Evolutionary conservation across 225 moss, liverwort and hornwort genomes (phyloP), one percentile per base, ranked within the genome.

Genomic region (Thuidium tamariscinum): DNA sequence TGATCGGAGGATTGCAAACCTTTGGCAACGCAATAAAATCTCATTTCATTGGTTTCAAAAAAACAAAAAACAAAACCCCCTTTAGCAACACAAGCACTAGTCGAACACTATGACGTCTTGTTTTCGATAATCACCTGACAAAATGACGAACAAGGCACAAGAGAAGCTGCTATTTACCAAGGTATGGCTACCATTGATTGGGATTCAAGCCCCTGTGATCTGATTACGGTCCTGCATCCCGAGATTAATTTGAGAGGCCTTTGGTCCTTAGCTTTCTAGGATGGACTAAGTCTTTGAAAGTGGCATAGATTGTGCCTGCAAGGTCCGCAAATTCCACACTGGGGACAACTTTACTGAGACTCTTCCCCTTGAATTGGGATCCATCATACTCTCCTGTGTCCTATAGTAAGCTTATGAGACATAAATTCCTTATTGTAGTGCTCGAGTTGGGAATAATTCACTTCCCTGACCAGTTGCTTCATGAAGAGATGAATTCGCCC

Each of bases 271-370:
- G 82, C 34, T 82, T 95, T 65, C 62, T 70, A 34, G 90, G 89
- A 21, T 92, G 94, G 94, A 75, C 72, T 55, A 85, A 74, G 44
- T 86, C 93, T 34, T 85, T 91, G 44, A 90, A 67, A 19, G 89
- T 94, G 32, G 87, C 89, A 78, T 90, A 94, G 91, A 92, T 63
- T 51, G 90, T 4, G 83, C 88, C 39, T 92, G 91, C 83, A 80
- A 93, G 93, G 90, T 95, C 36, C 32, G 84, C 85, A 64, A 64
- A 77, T 17, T 10, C 41, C 39, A 69, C 32, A 81, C 69, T 62
- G 55, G 49, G 32, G 8, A 20, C 15, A 22, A 10, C 49, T 78
- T 64, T 51, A n/a, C n/a, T n/a, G n/a, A n/a, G n/a, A n/a, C 63
- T 44, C 57, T n/a, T 13, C 32, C 32, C 48, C 39, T 56, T 84